Percentiles rank a stretch among this genome's conserved stretches.
phyloP scores from a whole-genome alignment of 176 grass and related monocot genomes.

The Olyra latifolia region DNA sequence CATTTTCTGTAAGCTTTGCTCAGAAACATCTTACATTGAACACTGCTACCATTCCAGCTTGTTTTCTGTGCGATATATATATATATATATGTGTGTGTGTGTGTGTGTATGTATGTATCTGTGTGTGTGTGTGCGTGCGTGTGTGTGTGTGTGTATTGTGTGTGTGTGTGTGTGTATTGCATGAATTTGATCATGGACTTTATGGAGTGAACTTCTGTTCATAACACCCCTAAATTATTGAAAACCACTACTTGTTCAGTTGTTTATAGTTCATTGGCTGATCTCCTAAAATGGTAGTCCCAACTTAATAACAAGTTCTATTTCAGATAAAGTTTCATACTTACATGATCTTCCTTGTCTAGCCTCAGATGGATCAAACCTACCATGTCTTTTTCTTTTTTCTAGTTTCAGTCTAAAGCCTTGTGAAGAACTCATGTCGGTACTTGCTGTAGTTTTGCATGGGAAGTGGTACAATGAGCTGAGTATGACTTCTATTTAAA shows the following conservation, averaged over 20 bases:
- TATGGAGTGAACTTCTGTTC: not conserved
- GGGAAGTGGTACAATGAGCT: not conserved
- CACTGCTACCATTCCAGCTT: not conserved
- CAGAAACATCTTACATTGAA: constrained; percentile 8
- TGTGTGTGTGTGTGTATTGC: not conserved
- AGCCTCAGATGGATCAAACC: not conserved
- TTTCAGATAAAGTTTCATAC: not conserved
- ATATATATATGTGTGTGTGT: no score
- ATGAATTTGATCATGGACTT: not conserved
- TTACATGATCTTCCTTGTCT: not conserved
- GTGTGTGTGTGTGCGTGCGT: not conserved
- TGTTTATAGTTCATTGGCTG: not conserved
- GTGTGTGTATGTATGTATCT: not conserved
- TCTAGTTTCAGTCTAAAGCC: not conserved
- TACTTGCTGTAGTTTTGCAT: not conserved
- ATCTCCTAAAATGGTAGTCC: not conserved
- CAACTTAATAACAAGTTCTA: not conserved
- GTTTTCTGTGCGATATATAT: constrained; percentile 3
- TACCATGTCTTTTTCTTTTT: not conserved
- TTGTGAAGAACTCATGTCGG: not conserved
- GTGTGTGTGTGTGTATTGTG: not conserved
- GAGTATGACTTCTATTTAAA: not conserved
- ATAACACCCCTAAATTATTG: not conserved
- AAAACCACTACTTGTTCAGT: not conserved
- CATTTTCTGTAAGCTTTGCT: not conserved